These are phyloP conservation scores for Mycena vitilis DNA, from an alignment of 768 basidiomycete genomes.

Conservation along the genomic window DNA sequence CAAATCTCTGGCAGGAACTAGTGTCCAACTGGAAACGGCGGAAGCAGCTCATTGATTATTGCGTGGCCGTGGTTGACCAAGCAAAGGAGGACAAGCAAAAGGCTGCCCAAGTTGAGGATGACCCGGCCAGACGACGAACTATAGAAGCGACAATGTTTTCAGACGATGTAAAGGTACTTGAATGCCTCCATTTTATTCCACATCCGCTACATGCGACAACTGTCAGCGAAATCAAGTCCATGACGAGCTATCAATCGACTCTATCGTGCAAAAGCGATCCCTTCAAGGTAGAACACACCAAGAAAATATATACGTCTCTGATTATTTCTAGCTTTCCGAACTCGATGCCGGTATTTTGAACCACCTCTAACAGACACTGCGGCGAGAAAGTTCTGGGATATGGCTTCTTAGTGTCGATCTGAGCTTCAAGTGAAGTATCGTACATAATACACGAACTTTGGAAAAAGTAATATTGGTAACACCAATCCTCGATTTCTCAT, in stretches of 20 bases:
- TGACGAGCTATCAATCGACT: conserved; percentile 80
- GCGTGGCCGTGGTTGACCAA: conserved; percentile 75
- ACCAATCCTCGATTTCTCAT: not conserved
- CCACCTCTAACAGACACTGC: conserved; percentile 72
- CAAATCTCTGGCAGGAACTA: conserved; percentile 81
- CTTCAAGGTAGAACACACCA: conserved; percentile 77
- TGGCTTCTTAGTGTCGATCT: conserved; percentile 34
- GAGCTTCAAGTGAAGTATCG: not conserved
- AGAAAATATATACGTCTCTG: not conserved
- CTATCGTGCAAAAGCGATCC: conserved; percentile 76
- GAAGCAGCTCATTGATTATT: conserved; percentile 80
- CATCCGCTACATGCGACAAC: not conserved
- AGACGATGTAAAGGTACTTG: conserved; percentile 75
- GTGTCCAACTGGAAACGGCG: conserved; percentile 75
- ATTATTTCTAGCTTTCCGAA: not conserved
- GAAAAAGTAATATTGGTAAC: too few species aligned
- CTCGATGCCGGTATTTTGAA: conserved; percentile 67
- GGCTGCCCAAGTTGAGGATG: conserved; percentile 55
- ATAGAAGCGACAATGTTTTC: conserved; percentile 68
- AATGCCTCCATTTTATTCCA: conserved; percentile 31
- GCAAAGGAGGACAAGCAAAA: conserved; percentile 67
- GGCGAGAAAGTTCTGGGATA: conserved; percentile 67
- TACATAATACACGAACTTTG: too few species aligned
- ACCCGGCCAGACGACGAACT: conserved; percentile 60
- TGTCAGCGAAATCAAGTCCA: conserved; percentile 77